These are phyloP conservation scores for Blyttiomyces sp. DNA, from an alignment of 371 early-diverging fungal genomes.

Conservation along the genomic window DNA sequence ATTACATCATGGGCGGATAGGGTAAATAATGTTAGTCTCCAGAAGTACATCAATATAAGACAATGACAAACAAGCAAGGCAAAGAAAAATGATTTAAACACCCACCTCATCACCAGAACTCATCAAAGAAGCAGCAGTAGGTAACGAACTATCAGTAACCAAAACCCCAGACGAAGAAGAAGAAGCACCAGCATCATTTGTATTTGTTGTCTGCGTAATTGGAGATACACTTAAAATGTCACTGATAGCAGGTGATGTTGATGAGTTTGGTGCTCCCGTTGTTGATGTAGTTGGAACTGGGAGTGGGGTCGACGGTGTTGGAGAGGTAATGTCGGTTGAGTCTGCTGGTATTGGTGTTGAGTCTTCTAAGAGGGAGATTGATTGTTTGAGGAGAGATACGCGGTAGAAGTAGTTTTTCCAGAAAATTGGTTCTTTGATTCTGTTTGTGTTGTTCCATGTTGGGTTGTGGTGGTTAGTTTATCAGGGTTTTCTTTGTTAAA, in stretches of 20 bases:
- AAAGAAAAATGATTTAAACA: not conserved
- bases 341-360: not conserved
- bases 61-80: not conserved
- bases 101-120: not conserved
- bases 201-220: not conserved
- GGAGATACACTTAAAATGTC: not conserved
- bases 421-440: slow-evolving; percentile 60
- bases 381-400: slow-evolving; percentile 60
- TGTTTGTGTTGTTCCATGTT: too few species aligned
- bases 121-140: not conserved
- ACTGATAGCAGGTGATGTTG: not conserved
- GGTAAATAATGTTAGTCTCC: not conserved
- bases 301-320: slow-evolving; percentile 4
- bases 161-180: not conserved
- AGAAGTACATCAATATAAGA: not conserved
- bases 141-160: not conserved
- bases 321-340: not conserved
- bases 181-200: not conserved
- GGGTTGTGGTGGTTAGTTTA: too few species aligned
- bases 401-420: slow-evolving; percentile 79
- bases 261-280: not conserved
- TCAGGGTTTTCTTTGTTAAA: too few species aligned
- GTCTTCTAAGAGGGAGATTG: slow-evolving; percentile 21
- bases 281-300: not conserved
- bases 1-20: not conserved